Evolutionary conservation across 2,329 filamentous ascomycete species (phyloP).

Genomic region (Colletotrichum graminicola): DNA sequence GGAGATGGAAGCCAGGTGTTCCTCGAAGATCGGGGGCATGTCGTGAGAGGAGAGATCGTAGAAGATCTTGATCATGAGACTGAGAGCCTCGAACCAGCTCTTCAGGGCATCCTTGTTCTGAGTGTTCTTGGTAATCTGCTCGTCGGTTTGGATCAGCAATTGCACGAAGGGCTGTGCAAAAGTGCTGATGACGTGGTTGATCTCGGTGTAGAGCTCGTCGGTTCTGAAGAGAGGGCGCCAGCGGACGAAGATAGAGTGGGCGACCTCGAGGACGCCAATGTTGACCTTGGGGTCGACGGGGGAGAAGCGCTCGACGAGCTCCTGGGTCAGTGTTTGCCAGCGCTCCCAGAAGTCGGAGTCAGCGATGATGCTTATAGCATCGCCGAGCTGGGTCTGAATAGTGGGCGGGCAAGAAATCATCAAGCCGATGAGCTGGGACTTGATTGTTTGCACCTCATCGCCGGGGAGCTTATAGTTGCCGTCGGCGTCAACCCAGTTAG

Average conservation of each 20-base stretch:
- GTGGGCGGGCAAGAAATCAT: constrained; percentile 93
- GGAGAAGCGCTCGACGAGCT: constrained; percentile 89
- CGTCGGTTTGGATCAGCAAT: constrained; percentile 80
- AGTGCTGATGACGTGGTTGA: constrained; percentile 91
- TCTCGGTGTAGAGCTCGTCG: constrained; percentile 92
- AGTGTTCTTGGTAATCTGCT: constrained; percentile 79
- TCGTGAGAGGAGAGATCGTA: constrained; percentile 99
- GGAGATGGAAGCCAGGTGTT: constrained; percentile 83
- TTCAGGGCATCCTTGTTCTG: constrained; percentile 80
- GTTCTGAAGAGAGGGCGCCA: constrained; percentile 96
- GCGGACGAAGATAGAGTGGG: constrained; percentile 96
- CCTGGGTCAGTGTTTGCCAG: constrained; percentile 95
- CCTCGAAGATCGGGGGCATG: constrained; percentile 93
- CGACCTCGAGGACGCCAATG: constrained; percentile 94
- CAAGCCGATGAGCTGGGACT: constrained; percentile 92
- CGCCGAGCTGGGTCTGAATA: constrained; percentile 93
- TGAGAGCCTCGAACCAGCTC: constrained; percentile 85
- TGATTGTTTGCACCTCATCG: constrained; percentile 90
- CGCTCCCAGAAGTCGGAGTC: constrained; percentile 97
- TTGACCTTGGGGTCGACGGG: constrained; percentile 86
- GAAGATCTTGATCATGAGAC: constrained; percentile 90
- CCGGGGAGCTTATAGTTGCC: constrained; percentile 89
- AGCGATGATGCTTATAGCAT: constrained; percentile 96
- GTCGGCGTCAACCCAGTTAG: constrained; percentile 95
- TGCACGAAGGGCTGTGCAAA: constrained; percentile 88